Evolutionary conservation across 2,329 filamentous ascomycete species (phyloP).

Genomic region (Achaetomium macrosporum): DNA sequence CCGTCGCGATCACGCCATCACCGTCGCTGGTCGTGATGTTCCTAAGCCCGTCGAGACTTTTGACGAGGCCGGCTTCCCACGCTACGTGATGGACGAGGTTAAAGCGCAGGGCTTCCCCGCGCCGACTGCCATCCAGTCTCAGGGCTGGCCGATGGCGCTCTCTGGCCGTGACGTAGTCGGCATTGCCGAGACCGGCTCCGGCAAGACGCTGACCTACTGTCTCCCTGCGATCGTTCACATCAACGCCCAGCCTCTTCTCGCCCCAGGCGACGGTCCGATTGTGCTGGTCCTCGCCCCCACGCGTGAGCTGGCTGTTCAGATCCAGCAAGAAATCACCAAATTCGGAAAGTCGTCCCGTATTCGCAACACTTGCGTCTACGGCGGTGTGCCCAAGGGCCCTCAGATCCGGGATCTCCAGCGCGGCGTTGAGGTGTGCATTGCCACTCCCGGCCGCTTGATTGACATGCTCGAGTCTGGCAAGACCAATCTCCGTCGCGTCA

Average conservation of each 20-base stretch:
- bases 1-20: constrained; percentile 78
- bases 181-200: constrained; percentile 98
- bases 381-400: constrained; percentile 94
- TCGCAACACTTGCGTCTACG: constrained; percentile 97
- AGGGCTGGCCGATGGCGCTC: constrained; percentile 98
- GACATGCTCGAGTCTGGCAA: constrained; percentile 98
- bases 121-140: constrained; percentile 94
- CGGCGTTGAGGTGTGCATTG: constrained; percentile 97
- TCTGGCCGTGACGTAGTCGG: constrained; percentile 97
- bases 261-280: constrained; percentile 92
- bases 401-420: constrained; percentile 93
- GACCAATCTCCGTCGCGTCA: constrained; percentile 96
- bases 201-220: constrained; percentile 98
- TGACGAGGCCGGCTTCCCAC: constrained; percentile 94
- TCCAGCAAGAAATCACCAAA: constrained; percentile 97
- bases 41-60: constrained; percentile 95
- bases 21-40: constrained; percentile 71
- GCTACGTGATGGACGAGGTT: constrained; percentile 96
- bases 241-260: constrained; percentile 94
- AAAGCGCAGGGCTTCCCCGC: constrained; percentile 94
- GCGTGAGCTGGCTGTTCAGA: constrained; percentile 96
- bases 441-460: constrained; percentile 93
- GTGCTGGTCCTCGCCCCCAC: constrained; percentile 94
- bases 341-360: constrained; percentile 98
- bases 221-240: constrained; percentile 98